Conservation (phyloP, 192 early-diverging fungal species). For the Dissophora globulifera region DNA sequence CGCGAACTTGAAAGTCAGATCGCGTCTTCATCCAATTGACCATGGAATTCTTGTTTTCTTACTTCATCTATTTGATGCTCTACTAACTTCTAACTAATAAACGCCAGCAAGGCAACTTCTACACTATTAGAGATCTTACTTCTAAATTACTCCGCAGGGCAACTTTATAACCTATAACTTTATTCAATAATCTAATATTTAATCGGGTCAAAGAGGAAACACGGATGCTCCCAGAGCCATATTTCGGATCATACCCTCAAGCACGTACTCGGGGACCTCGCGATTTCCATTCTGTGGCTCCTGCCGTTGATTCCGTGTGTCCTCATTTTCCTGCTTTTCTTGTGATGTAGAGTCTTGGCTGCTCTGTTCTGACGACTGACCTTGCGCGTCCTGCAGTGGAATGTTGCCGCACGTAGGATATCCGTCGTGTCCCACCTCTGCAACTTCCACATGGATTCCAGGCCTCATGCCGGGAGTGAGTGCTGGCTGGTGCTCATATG, state of each 20-base stretch:
- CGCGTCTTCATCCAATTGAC: conserved; percentile 1
- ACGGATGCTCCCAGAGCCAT: conserved; percentile 28
- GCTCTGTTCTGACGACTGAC: conserved; percentile 25
- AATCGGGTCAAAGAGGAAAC: conserved; percentile 17
- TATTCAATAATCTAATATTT: too few species aligned
- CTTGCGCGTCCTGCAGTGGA: conserved; percentile 17
- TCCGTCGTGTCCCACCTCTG: conserved; percentile 20
- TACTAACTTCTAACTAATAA: neutral
- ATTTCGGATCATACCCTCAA: conserved; percentile 34
- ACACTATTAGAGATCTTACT: too few species aligned
- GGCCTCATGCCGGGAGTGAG: conserved; percentile 29
- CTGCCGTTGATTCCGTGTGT: neutral
- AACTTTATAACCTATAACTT: too few species aligned
- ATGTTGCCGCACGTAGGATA: conserved; percentile 2
- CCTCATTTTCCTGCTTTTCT: neutral
- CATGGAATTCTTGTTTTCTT: conserved; percentile 1
- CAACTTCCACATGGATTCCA: conserved; percentile 22
- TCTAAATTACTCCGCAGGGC: too few species aligned
- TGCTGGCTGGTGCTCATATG: conserved; percentile 8
- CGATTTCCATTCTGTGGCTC: neutral
- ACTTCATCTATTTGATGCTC: neutral
- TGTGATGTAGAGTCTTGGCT: neutral
- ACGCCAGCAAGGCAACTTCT: too few species aligned
- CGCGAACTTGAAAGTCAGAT: conserved; percentile 34
- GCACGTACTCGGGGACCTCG: conserved; percentile 9